These are phyloP conservation scores for Venustampulla echinocandica DNA, from an alignment of 495 filamentous ascomycete species.

Conservation along the genomic window DNA sequence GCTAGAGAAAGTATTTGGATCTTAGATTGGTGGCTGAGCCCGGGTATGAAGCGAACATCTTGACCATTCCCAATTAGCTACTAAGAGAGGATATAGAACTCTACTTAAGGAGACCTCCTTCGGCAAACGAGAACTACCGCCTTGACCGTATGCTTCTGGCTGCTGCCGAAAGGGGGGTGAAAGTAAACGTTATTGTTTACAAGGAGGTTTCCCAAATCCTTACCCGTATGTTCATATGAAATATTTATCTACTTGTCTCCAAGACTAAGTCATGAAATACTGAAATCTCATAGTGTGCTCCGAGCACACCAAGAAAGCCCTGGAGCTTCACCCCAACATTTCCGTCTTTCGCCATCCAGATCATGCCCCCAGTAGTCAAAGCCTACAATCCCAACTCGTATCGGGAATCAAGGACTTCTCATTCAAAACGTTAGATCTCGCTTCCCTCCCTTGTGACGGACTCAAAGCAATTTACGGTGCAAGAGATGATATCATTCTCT, in stretches of 20 bases:
- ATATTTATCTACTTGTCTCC: too few relatives aligned
- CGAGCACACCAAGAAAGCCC: constrained; percentile 71
- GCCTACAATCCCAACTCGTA: constrained; percentile 31
- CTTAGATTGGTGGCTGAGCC: constrained; percentile 56
- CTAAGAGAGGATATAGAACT: constrained; percentile 47
- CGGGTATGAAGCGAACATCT: constrained; percentile 5
- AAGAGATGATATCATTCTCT: constrained; percentile 68
- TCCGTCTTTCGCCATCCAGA: constrained; percentile 89
- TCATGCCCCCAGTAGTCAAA: constrained; percentile 66
- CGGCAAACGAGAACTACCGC: constrained; percentile 74
- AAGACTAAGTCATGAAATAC: background rate
- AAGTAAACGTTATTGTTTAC: constrained; percentile 87
- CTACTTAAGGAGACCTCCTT: constrained; percentile 79
- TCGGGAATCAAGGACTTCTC: constrained; percentile 34
- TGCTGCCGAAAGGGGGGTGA: constrained; percentile 81
- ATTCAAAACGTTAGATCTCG: constrained; percentile 33
- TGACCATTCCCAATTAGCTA: background rate
- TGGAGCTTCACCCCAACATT: constrained; percentile 80
- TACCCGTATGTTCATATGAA: constrained; percentile 61
- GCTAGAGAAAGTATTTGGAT: constrained; percentile 86
- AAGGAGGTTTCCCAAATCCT: constrained; percentile 87
- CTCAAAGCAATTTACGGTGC: constrained; percentile 71
- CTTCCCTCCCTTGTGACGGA: constrained; percentile 55
- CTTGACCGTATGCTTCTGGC: constrained; percentile 82
- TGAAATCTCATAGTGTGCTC: constrained; percentile 15